These are phyloP conservation scores for Bruguiera hainesii DNA, from an alignment of 441 rosid species.

Conservation along the genomic window DNA sequence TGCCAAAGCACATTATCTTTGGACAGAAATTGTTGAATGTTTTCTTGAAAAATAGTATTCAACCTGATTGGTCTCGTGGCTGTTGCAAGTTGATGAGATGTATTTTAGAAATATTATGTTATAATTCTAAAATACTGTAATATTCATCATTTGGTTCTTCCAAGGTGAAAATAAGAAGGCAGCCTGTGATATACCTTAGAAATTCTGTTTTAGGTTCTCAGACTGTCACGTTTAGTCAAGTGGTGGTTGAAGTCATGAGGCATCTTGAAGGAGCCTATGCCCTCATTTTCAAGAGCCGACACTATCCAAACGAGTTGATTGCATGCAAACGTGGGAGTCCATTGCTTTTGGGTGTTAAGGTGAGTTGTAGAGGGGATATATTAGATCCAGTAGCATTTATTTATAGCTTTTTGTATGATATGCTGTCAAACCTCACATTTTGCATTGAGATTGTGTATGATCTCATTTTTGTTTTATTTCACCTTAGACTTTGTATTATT, in stretches of 20 bases:
- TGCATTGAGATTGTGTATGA: background rate
- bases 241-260: slow-evolving; percentile 93
- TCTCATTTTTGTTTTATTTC: background rate
- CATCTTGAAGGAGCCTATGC: slow-evolving; percentile 99
- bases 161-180: no score
- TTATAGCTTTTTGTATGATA: background rate
- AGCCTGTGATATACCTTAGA: background rate
- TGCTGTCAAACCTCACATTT: background rate
- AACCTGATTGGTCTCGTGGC: background rate
- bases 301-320: slow-evolving; percentile 91
- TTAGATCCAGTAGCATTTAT: slow-evolving; percentile 5
- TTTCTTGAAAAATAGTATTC: background rate
- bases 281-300: slow-evolving; percentile 87
- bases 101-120: background rate
- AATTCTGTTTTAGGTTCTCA: slow-evolving; percentile 53
- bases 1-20: background rate
- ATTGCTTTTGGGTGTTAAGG: slow-evolving; percentile 91
- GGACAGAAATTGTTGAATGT: background rate
- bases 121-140: slow-evolving; percentile 6
- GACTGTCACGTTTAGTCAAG: slow-evolving; percentile 78
- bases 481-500: background rate
- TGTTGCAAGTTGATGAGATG: background rate
- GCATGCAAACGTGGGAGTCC: slow-evolving; percentile 99
- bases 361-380: slow-evolving; percentile 35
- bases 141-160: no score